Evolutionary conservation across 1,139 yeast genomes (phyloP).

Genomic region (Pichia sp.): DNA sequence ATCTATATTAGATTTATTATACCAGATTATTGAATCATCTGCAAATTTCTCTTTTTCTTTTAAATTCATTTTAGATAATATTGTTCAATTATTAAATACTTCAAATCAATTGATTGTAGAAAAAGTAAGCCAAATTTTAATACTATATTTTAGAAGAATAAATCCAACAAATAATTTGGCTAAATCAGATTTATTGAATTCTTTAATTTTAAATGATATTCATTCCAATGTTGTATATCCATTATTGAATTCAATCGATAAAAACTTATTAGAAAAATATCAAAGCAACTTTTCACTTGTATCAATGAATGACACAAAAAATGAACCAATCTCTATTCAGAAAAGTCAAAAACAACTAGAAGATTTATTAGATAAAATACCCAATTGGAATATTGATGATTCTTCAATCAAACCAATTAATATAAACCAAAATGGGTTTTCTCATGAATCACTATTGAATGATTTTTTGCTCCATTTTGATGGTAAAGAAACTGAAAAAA

Average conservation of each 20-base stretch:
- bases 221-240: slow-evolving; percentile 28
- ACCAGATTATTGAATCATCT: slow-evolving; percentile 33
- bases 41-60: slow-evolving; percentile 35
- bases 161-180: slow-evolving; percentile 35
- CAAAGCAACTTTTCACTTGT: not conserved
- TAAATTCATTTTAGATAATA: slow-evolving; percentile 35
- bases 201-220: slow-evolving; percentile 39
- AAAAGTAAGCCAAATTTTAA: slow-evolving; percentile 33
- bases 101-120: slow-evolving; percentile 29
- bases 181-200: slow-evolving; percentile 44
- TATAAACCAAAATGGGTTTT: slow-evolving; percentile 29
- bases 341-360: slow-evolving; percentile 10
- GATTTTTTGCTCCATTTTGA: slow-evolving; percentile 39
- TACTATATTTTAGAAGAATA: slow-evolving; percentile 34
- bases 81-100: slow-evolving; percentile 36
- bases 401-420: slow-evolving; percentile 14
- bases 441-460: slow-evolving; percentile 34
- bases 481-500: slow-evolving; percentile 83
- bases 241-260: slow-evolving; percentile 33
- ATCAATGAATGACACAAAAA: not conserved
- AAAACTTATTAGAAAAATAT: slow-evolving; percentile 20
- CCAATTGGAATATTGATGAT: slow-evolving; percentile 21
- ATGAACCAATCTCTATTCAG: slow-evolving; percentile 2
- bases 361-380: slow-evolving; percentile 12
- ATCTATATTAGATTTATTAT: slow-evolving; percentile 37